Evolutionary conservation across 345 rosid genomes (phyloP).

Genomic region (Rhodamnia argentea): DNA sequence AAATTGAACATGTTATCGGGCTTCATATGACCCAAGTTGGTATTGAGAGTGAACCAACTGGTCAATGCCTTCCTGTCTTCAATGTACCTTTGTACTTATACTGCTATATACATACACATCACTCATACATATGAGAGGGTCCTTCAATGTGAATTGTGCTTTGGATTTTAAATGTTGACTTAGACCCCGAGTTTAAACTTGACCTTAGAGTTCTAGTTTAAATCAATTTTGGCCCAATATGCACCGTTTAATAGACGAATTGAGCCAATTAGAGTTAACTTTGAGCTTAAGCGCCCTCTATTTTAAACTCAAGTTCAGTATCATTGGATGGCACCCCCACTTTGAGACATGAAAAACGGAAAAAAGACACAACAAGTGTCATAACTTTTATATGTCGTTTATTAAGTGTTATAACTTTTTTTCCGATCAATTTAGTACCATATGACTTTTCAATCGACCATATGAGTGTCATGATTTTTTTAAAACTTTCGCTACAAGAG

Average conservation of each 20-base stretch:
- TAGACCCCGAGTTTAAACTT: too few relatives aligned
- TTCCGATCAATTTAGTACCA: neutral
- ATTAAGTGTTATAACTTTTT: neutral
- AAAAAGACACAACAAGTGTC: neutral
- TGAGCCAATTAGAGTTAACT: neutral
- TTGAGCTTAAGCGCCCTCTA: neutral
- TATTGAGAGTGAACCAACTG: neutral
- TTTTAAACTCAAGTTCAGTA: neutral
- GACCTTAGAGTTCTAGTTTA: neutral
- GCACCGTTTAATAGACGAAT: neutral
- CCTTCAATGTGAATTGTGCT: neutral
- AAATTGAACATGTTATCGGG: neutral
- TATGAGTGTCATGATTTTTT: neutral
- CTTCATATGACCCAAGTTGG: neutral
- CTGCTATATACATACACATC: too few relatives aligned
- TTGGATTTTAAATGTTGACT: too few relatives aligned
- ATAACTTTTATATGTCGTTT: fast-evolving
- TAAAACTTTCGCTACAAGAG: fast-evolving
- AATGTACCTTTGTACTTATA: neutral
- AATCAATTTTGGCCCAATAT: neutral
- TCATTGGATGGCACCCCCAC: neutral
- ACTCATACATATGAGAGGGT: neutral
- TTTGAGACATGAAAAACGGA: neutral
- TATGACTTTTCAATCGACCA: too few relatives aligned
- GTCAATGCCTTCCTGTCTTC: neutral